Evolutionary conservation across 768 basidiomycete species (phyloP).

Genomic region (Termitomyces sp.): DNA sequence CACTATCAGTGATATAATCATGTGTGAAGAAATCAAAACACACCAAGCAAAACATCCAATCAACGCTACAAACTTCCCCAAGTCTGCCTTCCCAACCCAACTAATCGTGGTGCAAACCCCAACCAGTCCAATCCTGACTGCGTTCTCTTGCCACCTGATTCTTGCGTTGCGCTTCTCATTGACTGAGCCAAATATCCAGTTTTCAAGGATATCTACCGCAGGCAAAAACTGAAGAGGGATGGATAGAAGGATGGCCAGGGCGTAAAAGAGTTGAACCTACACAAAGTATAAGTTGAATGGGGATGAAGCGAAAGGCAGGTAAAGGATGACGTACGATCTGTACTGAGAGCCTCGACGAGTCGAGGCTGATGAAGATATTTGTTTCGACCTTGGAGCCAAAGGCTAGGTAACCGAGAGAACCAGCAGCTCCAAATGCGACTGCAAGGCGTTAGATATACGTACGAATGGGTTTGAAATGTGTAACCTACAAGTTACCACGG

Average conservation of each 20-base stretch:
- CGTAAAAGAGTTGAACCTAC: constrained; percentile 81
- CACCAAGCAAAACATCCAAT: constrained; percentile 94
- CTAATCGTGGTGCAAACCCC: constrained; percentile 75
- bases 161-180: constrained; percentile 75
- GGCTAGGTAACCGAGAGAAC: constrained; percentile 80
- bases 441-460: not conserved
- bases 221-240: constrained; percentile 97
- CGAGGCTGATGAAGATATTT: constrained; percentile 91
- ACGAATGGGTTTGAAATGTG: not conserved
- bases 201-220: constrained; percentile 94
- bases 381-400: constrained; percentile 88
- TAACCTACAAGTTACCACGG: constrained; percentile 61
- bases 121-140: constrained; percentile 70
- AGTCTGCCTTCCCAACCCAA: constrained; percentile 80
- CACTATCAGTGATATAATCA: not conserved
- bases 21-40: constrained; percentile 20
- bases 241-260: constrained; percentile 91
- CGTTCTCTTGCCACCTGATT: constrained; percentile 96
- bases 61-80: constrained; percentile 96
- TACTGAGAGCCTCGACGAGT: constrained; percentile 77
- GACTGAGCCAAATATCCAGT: constrained; percentile 76
- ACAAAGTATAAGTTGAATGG: not conserved
- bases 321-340: constrained; percentile 58
- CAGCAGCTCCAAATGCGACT: constrained; percentile 86
- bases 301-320: constrained; percentile 8